phyloP scores from a whole-genome alignment of 768 basidiomycete genomes.

The Termitomyces bulborhizus region DNA sequence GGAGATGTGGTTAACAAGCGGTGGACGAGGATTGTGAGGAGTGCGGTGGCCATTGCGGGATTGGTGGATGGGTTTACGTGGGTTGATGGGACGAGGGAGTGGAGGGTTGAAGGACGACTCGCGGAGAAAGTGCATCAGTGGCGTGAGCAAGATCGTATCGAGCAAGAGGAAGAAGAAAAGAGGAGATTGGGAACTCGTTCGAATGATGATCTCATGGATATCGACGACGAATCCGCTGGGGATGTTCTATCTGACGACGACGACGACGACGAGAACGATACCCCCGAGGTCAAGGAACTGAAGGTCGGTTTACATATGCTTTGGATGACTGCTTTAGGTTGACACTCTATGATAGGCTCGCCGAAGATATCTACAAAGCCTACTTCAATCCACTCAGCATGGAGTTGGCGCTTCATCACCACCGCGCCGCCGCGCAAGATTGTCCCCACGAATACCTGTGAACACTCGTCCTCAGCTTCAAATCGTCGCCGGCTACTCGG shows the following conservation, averaged over 20 bases:
- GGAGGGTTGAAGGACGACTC: constrained; percentile 59
- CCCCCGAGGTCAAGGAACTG: constrained; percentile 69
- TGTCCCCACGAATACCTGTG: constrained; percentile 19
- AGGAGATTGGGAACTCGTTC: constrained; percentile 55
- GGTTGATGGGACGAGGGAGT: constrained; percentile 51
- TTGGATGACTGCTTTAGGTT: constrained; percentile 5
- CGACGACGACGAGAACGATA: constrained; percentile 61
- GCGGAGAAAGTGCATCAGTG: constrained; percentile 64
- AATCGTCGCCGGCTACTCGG: constrained; percentile 80
- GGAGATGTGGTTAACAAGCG: constrained; percentile 42
- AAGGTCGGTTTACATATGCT: constrained; percentile 45
- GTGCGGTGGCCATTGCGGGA: constrained; percentile 59
- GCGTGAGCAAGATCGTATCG: constrained; percentile 64
- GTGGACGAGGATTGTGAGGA: constrained; percentile 73
- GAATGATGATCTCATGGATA: constrained; percentile 67
- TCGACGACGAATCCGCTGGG: constrained; percentile 51
- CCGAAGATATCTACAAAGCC: constrained; percentile 61
- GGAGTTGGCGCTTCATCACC: constrained; percentile 17
- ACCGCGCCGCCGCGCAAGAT: constrained; percentile 20
- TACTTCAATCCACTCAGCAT: constrained; percentile 48
- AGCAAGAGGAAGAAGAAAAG: constrained; percentile 62
- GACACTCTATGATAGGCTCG: constrained; percentile 46
- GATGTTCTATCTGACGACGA: constrained; percentile 41
- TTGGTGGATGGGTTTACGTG: constrained; percentile 74
- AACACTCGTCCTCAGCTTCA: constrained; percentile 36